Evolutionary conservation across 257 asterid genomes (phyloP), one percentile per base, ranked within the genome.

Genomic region (Avicennia marina): DNA sequence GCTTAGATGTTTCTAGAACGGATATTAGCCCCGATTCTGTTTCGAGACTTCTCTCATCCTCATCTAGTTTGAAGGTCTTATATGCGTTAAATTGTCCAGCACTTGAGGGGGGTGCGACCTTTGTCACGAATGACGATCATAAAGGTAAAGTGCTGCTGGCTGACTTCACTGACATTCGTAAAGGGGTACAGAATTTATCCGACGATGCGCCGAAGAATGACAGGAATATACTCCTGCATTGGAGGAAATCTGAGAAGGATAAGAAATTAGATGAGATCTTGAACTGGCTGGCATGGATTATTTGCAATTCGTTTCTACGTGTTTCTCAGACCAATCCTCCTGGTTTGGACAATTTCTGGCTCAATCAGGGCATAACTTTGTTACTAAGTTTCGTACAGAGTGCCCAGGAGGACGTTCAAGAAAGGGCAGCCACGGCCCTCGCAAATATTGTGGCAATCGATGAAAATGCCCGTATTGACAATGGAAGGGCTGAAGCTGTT

Each of bases 1-100:
- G 95, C 16, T 75, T 87, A 57, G 96, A 87, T 76, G 93, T 82
- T 67, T 87, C 96, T 49, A 76, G 91, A 70, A 84, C 96, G 34
- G 84, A 84, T 45, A 63, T 87, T 32, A 68, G 38, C 57, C 80
- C 85, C 16, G 46, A 26, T 68, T 65, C 56, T 1, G 74, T 80
- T 55, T 69, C 79, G 26, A 76, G 87, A 63, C 58, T 78, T 45
- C 76, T 85, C 39, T 74, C 85, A 42, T 58, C 84, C 62, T 74
- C 76, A 3, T 59, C 40, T 36, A 73, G 81, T 75, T 67, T 87
- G 81, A 87, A 72, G 80, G 75, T 84, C 46, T 54, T 84, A 52
- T 82, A 95, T 33, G 87, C 96, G 66, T 72, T 87, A 67, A 71
- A 76, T 63, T 87, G 95, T 58, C 75, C 75, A 1, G 61, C 34